Evolutionary conservation across 352 stramenopile genomes (phyloP).

Genomic region (Phytophthora pinifolia): DNA sequence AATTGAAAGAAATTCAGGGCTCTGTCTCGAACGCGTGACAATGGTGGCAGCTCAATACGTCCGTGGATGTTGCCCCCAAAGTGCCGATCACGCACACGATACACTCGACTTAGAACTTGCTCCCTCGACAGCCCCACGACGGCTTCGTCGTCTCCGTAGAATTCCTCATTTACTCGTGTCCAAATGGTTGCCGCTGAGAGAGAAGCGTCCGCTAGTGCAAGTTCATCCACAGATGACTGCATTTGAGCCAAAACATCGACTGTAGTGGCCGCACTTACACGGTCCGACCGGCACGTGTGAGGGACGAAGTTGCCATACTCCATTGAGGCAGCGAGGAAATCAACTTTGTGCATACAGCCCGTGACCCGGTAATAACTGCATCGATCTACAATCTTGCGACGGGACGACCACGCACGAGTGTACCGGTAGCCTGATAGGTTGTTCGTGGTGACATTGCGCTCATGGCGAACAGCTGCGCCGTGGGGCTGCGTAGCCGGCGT

Average conservation of each 20-base stretch:
- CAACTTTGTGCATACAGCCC: not conserved
- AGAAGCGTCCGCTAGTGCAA: not conserved
- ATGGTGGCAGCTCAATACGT: not conserved
- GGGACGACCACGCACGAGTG: not conserved
- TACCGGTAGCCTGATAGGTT: not conserved
- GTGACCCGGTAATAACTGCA: not conserved
- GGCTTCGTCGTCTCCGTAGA: not conserved
- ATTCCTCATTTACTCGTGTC: not conserved
- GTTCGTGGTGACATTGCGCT: not conserved
- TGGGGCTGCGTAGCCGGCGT: not conserved
- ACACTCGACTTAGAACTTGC: not conserved
- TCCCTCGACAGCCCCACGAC: not conserved
- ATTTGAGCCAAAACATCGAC: not conserved
- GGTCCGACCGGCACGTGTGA: not conserved
- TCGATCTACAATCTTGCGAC: not conserved
- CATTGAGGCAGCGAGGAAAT: not conserved
- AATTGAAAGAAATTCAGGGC: too few relatives aligned
- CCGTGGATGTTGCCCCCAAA: conserved; percentile 2
- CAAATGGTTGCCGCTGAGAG: not conserved
- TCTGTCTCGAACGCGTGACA: too few relatives aligned
- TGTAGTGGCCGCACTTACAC: too few relatives aligned
- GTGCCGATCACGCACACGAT: not conserved
- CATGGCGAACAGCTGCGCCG: conserved; percentile 3
- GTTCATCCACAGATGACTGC: not conserved
- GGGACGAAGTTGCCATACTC: not conserved